phyloP scores from a whole-genome alignment of 2,329 filamentous ascomycete genomes.

The Ophiostoma fasciatum region DNA sequence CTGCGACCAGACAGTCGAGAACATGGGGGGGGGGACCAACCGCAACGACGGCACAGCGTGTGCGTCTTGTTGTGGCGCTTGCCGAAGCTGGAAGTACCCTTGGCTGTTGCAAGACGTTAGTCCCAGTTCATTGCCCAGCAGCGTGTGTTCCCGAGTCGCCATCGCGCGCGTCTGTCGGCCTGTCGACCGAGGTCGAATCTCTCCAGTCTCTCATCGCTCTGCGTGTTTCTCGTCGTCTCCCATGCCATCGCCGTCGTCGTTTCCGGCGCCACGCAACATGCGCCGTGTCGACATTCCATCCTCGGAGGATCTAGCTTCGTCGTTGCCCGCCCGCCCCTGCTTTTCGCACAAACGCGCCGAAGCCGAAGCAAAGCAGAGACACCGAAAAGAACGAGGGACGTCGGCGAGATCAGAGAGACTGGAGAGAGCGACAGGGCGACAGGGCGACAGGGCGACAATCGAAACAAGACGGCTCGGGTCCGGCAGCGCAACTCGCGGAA shows the following conservation, averaged over 20 bases:
- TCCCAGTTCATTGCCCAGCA: not conserved
- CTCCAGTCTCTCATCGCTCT: slow-evolving; percentile 7
- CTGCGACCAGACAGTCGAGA: not conserved
- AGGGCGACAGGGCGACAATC: not conserved
- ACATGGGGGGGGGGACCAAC: slow-evolving; percentile 33
- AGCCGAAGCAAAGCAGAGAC: not conserved
- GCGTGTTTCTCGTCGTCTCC: slow-evolving; percentile 5
- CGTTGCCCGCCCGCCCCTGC: not conserved
- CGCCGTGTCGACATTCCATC: too few species aligned
- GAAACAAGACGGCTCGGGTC: too few species aligned
- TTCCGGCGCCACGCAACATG: too few species aligned
- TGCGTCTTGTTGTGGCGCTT: slow-evolving; percentile 93
- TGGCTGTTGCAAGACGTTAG: slow-evolving; percentile 23
- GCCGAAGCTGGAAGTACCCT: slow-evolving; percentile 37
- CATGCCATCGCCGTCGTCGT: not conserved
- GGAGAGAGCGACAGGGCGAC: not conserved
- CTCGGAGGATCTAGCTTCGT: not conserved
- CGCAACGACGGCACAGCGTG: slow-evolving; percentile 95
- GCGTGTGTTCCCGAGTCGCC: not conserved
- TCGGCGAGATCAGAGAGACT: slow-evolving; percentile 3
- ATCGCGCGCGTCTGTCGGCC: not conserved
- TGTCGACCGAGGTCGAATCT: too few species aligned
- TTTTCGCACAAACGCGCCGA: too few species aligned
- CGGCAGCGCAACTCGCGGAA: not conserved
- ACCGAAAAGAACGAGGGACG: not conserved